Conservation (phyloP, 768 basidiomycete species). For the Boletus bicolor region DNA sequence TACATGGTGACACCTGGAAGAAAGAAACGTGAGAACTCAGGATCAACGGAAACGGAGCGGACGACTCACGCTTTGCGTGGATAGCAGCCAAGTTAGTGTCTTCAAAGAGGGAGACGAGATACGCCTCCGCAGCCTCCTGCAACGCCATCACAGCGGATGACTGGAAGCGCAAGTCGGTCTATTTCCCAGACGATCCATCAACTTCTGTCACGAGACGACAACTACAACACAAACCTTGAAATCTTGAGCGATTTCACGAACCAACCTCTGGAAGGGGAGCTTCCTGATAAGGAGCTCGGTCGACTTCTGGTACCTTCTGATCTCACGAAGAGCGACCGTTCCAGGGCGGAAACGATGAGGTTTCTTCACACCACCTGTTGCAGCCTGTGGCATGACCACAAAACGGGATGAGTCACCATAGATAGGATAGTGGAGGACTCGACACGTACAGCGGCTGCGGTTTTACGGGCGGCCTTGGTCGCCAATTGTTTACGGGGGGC, state of each 20-base stretch:
- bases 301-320: slow-evolving; percentile 96
- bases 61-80: slow-evolving; percentile 67
- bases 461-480: slow-evolving; percentile 93
- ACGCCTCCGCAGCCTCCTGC: slow-evolving; percentile 90
- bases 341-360: slow-evolving; percentile 96
- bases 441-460: slow-evolving; percentile 58
- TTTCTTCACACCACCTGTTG: slow-evolving; percentile 94
- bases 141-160: slow-evolving; percentile 92
- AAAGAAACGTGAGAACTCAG: no score
- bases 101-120: slow-evolving; percentile 83
- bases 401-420: no score
- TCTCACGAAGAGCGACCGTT: slow-evolving; percentile 99
- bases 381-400: no score
- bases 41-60: no score
- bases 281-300: slow-evolving; percentile 99
- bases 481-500: slow-evolving; percentile 94
- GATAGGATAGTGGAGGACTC: background rate
- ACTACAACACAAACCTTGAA: slow-evolving; percentile 67
- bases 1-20: no score
- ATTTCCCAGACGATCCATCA: slow-evolving; percentile 7
- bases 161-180: slow-evolving; percentile 94
- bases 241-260: slow-evolving; percentile 95
- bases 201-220: no score
- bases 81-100: slow-evolving; percentile 91
- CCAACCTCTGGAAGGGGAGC: slow-evolving; percentile 98